Conservation (phyloP, 768 basidiomycete species). For the Russula sp. region DNA sequence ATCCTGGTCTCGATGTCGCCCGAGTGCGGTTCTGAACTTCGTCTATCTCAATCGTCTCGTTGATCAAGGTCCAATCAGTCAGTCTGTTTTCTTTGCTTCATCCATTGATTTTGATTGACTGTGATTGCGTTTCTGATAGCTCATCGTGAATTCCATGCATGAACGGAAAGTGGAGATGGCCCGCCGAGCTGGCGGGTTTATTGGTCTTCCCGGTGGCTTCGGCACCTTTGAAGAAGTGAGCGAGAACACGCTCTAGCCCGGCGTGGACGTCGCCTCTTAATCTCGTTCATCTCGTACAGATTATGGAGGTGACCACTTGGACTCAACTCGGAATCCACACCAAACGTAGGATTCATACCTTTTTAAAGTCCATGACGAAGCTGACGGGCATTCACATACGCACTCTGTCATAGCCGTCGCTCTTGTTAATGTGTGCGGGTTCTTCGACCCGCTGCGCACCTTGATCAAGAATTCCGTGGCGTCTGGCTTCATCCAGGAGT, state of each 20-base stretch:
- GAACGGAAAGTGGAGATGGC: constrained; percentile 93
- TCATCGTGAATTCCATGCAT: constrained; percentile 78
- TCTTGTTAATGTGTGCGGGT: constrained; percentile 77
- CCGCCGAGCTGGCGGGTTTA: constrained; percentile 65
- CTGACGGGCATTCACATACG: background rate
- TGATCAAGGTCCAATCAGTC: constrained; percentile 4
- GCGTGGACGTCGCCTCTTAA: background rate
- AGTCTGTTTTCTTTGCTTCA: background rate
- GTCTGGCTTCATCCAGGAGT: constrained; percentile 65
- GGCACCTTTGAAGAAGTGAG: constrained; percentile 91
- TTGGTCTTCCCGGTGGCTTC: constrained; percentile 88
- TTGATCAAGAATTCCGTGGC: constrained; percentile 61
- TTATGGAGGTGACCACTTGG: constrained; percentile 94
- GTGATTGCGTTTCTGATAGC: constrained; percentile 28
- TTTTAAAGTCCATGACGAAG: background rate
- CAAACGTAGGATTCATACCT: constrained; percentile 50
- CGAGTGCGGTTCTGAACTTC: background rate
- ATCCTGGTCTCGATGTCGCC: too few relatives aligned
- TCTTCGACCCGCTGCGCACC: constrained; percentile 74
- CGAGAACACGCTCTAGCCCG: background rate
- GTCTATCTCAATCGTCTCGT: background rate
- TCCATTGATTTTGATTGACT: background rate
- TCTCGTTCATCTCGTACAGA: constrained; percentile 31
- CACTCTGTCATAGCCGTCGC: constrained; percentile 53
- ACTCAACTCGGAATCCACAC: constrained; percentile 83